phyloP scores from a whole-genome alignment of 331 rosid genomes.

The Malus hybrid region DNA sequence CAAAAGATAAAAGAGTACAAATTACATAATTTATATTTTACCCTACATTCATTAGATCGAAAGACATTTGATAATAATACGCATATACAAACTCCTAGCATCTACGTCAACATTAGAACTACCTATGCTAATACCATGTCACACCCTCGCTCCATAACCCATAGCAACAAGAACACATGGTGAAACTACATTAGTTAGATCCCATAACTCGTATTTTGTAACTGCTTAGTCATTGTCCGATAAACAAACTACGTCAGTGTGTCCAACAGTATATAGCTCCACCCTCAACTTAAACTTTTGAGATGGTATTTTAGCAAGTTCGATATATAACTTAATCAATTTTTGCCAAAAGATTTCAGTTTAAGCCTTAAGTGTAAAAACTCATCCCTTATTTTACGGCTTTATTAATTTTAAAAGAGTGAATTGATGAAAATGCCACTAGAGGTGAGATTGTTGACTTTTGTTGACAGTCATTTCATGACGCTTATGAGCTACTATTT shows the following conservation, averaged over 20 bases:
- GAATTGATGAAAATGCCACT: too few species aligned
- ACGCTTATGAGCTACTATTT: too few species aligned
- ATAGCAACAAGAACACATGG: background rate
- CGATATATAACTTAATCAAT: too few species aligned
- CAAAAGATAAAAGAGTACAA: background rate
- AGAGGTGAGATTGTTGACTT: too few species aligned
- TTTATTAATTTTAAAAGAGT: too few species aligned
- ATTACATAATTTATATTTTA: background rate
- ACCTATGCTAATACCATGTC: background rate
- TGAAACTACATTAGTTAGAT: too few species aligned
- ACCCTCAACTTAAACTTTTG: too few species aligned
- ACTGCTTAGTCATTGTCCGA: slow-evolving; percentile 64
- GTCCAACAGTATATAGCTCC: slow-evolving; percentile 1
- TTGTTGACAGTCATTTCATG: too few species aligned
- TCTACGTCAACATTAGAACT: background rate
- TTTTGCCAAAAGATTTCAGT: too few species aligned
- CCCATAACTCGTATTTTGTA: background rate
- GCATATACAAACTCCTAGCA: background rate
- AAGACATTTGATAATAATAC: background rate
- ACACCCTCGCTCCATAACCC: background rate
- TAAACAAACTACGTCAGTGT: slow-evolving; percentile 49
- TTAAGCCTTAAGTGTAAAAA: too few species aligned
- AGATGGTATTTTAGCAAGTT: too few species aligned
- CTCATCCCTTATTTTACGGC: too few species aligned
- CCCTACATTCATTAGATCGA: background rate